Conservation (phyloP, 2,329 filamentous ascomycete genomes). For the Trichoderma harzianum region DNA sequence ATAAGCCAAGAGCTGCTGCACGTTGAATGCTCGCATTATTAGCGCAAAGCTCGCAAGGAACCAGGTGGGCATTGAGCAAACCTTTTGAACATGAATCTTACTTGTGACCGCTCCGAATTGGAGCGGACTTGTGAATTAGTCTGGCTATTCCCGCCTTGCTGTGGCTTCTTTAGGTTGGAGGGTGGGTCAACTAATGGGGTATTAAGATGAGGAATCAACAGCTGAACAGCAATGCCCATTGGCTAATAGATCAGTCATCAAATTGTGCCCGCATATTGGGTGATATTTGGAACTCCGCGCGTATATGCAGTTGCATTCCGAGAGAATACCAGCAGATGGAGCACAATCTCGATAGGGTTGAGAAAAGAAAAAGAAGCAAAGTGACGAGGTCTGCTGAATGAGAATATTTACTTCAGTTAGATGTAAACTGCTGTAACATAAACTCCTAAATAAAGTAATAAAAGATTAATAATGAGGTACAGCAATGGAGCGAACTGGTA, state of each 20-base stretch:
- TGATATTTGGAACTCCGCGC: not conserved
- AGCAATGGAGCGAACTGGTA: not conserved
- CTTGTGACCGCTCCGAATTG: not conserved
- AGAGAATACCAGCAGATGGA: not conserved
- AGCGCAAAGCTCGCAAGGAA: not conserved
- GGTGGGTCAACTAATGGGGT: not conserved
- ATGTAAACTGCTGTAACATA: not conserved
- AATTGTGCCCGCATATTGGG: not conserved
- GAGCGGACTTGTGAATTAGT: not conserved
- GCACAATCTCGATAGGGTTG: not conserved
- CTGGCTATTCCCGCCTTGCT: not conserved
- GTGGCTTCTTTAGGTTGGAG: not conserved
- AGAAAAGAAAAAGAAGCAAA: not conserved
- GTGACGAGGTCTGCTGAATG: not conserved
- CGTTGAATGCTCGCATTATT: not conserved
- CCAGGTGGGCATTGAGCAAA: not conserved
- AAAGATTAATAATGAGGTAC: not conserved
- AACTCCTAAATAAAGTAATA: not conserved
- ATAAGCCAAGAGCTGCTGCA: not conserved
- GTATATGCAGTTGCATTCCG: not conserved
- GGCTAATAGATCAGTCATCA: not conserved
- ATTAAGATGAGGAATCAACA: not conserved
- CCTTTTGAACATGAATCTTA: not conserved
- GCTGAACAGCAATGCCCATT: not conserved
- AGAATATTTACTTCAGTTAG: not conserved